These are phyloP conservation scores for Termitomyces sp. DNA, from an alignment of 768 basidiomycete genomes.

Conservation along the genomic window DNA sequence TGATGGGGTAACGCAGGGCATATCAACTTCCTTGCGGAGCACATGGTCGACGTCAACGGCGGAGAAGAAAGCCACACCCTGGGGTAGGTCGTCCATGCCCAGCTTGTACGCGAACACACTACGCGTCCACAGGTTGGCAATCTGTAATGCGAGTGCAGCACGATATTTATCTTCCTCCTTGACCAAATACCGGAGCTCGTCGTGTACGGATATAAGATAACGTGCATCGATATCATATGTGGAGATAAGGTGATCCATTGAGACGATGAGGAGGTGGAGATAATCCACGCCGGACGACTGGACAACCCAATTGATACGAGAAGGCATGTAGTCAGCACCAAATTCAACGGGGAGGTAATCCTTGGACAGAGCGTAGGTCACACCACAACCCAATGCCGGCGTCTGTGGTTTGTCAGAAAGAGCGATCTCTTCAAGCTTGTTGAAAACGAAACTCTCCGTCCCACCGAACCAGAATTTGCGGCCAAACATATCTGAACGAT, in stretches of 20 bases:
- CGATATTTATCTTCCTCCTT: slow-evolving; percentile 86
- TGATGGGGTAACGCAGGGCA: slow-evolving; percentile 93
- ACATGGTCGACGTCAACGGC: slow-evolving; percentile 91
- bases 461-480: slow-evolving; percentile 96
- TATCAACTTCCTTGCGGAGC: slow-evolving; percentile 92
- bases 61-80: slow-evolving; percentile 95
- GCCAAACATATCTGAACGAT: slow-evolving; percentile 66
- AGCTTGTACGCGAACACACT: slow-evolving; percentile 85
- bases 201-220: slow-evolving; percentile 95
- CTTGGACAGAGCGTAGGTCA: slow-evolving; percentile 91
- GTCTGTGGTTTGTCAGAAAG: slow-evolving; percentile 82
- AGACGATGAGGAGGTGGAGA: slow-evolving; percentile 91
- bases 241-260: slow-evolving; percentile 83
- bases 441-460: slow-evolving; percentile 94
- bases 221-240: slow-evolving; percentile 85
- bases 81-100: slow-evolving; percentile 95
- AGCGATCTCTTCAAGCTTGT: slow-evolving; percentile 95
- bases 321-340: slow-evolving; percentile 88
- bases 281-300: slow-evolving; percentile 99
- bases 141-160: slow-evolving; percentile 87
- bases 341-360: slow-evolving; percentile 79
- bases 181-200: slow-evolving; percentile 93
- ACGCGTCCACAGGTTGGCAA: slow-evolving; percentile 95
- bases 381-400: slow-evolving; percentile 89
- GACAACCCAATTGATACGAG: slow-evolving; percentile 98